A percentile compares a stretch with the other conserved stretches of the same genome.
Conservation (phyloP, 768 basidiomycete genomes). For the Kwoniella bestiolae region DNA sequence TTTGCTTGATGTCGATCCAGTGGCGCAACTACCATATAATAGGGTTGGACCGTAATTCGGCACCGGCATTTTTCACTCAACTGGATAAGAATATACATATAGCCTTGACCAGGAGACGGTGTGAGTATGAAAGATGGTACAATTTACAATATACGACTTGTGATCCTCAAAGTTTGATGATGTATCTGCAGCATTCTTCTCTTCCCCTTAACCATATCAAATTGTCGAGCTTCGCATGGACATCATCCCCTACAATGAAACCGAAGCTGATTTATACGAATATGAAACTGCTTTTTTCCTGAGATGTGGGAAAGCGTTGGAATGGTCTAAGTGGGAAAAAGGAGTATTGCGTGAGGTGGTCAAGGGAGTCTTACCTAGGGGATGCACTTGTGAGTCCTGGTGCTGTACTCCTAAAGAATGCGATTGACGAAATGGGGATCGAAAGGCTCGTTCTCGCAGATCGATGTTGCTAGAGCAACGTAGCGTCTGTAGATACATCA, state of each 20-base stretch:
- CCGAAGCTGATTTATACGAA: neutral
- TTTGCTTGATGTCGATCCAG: neutral
- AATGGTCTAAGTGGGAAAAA: neutral
- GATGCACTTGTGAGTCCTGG: neutral
- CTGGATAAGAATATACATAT: neutral
- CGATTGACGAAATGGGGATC: too few species aligned
- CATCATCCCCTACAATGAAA: neutral
- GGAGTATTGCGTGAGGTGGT: neutral
- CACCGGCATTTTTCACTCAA: neutral
- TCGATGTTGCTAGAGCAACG: neutral
- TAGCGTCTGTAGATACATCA: neutral
- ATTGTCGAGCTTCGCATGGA: neutral
- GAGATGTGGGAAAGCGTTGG: neutral
- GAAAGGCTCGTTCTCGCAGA: neutral
- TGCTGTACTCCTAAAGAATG: too few species aligned
- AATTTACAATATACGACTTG: too few species aligned
- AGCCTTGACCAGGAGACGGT: neutral
- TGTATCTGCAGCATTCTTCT: too few species aligned
- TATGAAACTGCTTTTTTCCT: neutral
- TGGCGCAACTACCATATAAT: neutral
- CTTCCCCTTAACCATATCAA: neutral
- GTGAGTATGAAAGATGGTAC: too few species aligned
- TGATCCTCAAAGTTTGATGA: too few species aligned
- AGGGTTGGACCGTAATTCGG: neutral
- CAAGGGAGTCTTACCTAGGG: neutral